phyloP scores from a whole-genome alignment of 768 basidiomycete species.

The Cubamyces sp. region DNA sequence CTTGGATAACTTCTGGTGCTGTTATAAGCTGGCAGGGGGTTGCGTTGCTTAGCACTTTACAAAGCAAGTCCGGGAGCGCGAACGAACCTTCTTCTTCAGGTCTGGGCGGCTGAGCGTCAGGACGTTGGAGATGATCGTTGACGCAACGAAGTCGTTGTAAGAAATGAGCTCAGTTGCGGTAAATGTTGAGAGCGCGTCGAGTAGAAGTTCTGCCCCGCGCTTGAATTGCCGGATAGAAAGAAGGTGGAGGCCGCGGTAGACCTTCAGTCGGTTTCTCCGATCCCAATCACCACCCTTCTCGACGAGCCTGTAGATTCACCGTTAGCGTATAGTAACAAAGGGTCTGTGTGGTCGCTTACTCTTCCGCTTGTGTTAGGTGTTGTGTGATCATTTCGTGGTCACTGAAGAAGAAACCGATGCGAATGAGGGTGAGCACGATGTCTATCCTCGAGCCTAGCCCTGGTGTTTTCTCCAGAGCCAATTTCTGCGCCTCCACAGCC shows the following conservation, averaged over 20 bases:
- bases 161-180: slow-evolving; percentile 88
- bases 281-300: slow-evolving; percentile 99
- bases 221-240: slow-evolving; percentile 92
- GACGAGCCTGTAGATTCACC: slow-evolving; percentile 60
- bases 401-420: slow-evolving; percentile 89
- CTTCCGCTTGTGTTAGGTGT: slow-evolving; percentile 79
- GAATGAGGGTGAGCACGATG: slow-evolving; percentile 83
- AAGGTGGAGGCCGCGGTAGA: slow-evolving; percentile 86
- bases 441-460: slow-evolving; percentile 94
- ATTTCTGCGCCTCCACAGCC: slow-evolving; percentile 79
- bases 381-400: slow-evolving; percentile 72
- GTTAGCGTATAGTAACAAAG: neutral
- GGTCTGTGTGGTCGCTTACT: slow-evolving; percentile 49
- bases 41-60: neutral
- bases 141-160: slow-evolving; percentile 88
- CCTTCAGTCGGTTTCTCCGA: slow-evolving; percentile 93
- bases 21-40: slow-evolving; percentile 62
- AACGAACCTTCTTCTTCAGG: slow-evolving; percentile 83
- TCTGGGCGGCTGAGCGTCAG: slow-evolving; percentile 81
- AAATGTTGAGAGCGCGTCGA: slow-evolving; percentile 93
- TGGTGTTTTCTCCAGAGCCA: slow-evolving; percentile 89
- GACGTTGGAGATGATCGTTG: slow-evolving; percentile 80
- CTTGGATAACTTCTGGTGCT: slow-evolving; percentile 87
- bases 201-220: slow-evolving; percentile 78
- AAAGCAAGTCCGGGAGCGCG: too few species aligned